A percentile compares a stretch with the other conserved stretches of the same genome.
Evolutionary conservation across 257 asterid species (phyloP).

Genomic region (Mitragyna speciosa): DNA sequence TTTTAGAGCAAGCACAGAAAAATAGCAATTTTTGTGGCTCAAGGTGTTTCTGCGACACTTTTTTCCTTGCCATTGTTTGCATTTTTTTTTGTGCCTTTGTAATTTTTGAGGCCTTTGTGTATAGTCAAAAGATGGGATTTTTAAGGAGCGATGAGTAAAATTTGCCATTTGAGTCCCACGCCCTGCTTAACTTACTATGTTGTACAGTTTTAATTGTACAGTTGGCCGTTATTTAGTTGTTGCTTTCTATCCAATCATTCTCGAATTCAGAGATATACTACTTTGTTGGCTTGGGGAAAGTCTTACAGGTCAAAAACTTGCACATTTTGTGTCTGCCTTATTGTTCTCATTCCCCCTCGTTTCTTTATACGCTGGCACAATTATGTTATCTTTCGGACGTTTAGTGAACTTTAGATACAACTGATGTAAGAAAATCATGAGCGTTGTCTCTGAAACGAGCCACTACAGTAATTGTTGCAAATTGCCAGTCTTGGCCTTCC

Average conservation of each 20-base stretch:
- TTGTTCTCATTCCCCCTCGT: not conserved
- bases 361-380: not conserved
- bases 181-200: conserved; percentile 1
- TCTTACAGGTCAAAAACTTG: not conserved
- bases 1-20: not conserved
- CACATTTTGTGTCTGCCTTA: not conserved
- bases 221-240: not conserved
- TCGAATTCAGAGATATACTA: not conserved
- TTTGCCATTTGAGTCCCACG: not conserved
- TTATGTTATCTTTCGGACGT: not conserved
- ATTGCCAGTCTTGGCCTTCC: too few species aligned
- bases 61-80: conserved; percentile 8
- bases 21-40: conserved; percentile 4
- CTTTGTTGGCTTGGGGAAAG: not conserved
- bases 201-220: not conserved
- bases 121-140: conserved; percentile 3
- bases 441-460: too few species aligned
- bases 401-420: too few species aligned
- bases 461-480: too few species aligned
- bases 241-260: not conserved
- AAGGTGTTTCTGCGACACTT: not conserved
- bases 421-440: too few species aligned
- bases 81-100: conserved; percentile 23
- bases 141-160: conserved; percentile 15
- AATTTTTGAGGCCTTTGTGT: conserved; percentile 22